Conservation (phyloP, 1,139 yeast species). For the Pneumocystis murina region DNA sequence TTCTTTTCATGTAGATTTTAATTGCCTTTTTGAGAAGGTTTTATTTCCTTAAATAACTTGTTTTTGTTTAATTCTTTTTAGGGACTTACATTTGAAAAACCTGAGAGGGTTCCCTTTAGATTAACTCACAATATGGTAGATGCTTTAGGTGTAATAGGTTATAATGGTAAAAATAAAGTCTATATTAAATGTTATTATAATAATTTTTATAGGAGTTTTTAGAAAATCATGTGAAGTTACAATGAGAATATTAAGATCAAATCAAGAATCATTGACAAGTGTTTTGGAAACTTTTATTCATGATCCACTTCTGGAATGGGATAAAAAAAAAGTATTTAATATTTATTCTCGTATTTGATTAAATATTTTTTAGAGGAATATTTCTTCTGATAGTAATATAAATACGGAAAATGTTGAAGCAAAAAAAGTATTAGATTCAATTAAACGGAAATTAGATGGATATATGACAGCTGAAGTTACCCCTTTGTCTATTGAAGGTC, state of each 20-base stretch:
- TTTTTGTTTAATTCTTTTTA: not conserved
- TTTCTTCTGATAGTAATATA: constrained; percentile 14
- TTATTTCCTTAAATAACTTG: not conserved
- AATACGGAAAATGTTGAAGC: constrained; percentile 8
- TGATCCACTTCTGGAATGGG: constrained; percentile 77
- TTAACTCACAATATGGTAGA: constrained; percentile 77
- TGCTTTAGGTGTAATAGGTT: constrained; percentile 80
- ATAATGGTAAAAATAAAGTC: constrained; percentile 45
- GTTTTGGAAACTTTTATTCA: constrained; percentile 82
- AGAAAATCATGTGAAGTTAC: constrained; percentile 79
- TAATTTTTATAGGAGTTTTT: constrained; percentile 29
- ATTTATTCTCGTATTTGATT: constrained; percentile 18
- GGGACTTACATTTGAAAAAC: constrained; percentile 47
- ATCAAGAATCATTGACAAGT: constrained; percentile 83
- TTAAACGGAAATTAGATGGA: constrained; percentile 73
- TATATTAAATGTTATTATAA: not conserved
- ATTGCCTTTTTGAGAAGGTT: constrained; percentile 69
- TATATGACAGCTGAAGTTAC: constrained; percentile 61
- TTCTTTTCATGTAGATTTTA: constrained; percentile 87
- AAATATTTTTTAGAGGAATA: constrained; percentile 11
- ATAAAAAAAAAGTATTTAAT: constrained; percentile 20
- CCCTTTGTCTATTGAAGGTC: constrained; percentile 82
- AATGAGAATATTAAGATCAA: constrained; percentile 50
- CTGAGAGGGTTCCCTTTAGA: constrained; percentile 90
- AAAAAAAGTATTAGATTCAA: constrained; percentile 46